Evolutionary conservation across 345 rosid species (phyloP).

Genomic region (Orychophragmus violaceus): DNA sequence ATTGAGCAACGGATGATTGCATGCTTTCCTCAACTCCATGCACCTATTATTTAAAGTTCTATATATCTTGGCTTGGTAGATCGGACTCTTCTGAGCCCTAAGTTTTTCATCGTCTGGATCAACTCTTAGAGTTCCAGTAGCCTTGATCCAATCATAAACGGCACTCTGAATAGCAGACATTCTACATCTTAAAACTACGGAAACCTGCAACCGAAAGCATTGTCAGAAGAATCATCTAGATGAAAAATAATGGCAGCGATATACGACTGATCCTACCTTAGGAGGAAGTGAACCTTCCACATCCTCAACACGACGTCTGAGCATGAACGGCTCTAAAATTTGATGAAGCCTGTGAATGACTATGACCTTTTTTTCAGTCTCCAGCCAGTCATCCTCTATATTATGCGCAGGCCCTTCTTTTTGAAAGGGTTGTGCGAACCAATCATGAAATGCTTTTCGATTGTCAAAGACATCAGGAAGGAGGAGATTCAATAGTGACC

Average conservation of each 20-base stretch:
- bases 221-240: conserved; percentile 28
- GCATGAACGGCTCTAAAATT: conserved; percentile 99
- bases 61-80: conserved; percentile 71
- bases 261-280: conserved; percentile 52
- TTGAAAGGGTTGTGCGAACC: conserved; percentile 99
- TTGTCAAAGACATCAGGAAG: conserved; percentile 99
- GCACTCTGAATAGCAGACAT: conserved; percentile 99
- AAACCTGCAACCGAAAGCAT: conserved; percentile 56
- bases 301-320: conserved; percentile 98
- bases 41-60: conserved; percentile 88
- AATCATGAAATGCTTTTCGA: conserved; percentile 98
- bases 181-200: conserved; percentile 86
- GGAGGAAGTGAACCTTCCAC: conserved; percentile 99
- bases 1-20: conserved; percentile 98
- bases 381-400: conserved; percentile 99
- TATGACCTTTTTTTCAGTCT: conserved; percentile 98
- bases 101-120: conserved; percentile 93
- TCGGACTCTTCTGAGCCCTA: conserved; percentile 66
- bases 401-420: conserved; percentile 74
- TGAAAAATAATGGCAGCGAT: not conserved
- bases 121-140: conserved; percentile 92
- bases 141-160: conserved; percentile 96
- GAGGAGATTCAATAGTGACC: conserved; percentile 97
- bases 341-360: conserved; percentile 99
- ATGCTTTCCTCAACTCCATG: conserved; percentile 96